Conservation (phyloP, 1,284 basidiomycete genomes). For the Violaceomyces palustris region DNA sequence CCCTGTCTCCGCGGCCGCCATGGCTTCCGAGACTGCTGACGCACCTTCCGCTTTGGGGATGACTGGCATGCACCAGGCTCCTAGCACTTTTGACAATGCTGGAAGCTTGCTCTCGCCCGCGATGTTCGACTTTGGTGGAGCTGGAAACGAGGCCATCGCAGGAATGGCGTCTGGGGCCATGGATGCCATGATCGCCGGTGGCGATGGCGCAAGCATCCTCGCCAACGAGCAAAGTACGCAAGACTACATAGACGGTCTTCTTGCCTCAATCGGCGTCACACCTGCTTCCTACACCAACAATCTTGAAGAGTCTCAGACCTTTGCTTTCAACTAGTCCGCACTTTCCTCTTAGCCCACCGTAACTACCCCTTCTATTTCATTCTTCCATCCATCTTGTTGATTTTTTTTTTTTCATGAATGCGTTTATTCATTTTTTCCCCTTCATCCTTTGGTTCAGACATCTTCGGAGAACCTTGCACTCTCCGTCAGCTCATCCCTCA, state of each 20-base stretch:
- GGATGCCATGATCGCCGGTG: background rate
- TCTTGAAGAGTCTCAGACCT: no score
- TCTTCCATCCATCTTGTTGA: no score
- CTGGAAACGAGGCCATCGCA: conserved; percentile 1
- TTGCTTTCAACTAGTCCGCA: no score
- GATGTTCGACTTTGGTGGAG: background rate
- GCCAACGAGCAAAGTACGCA: conserved; percentile 20
- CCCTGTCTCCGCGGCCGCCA: conserved; percentile 4
- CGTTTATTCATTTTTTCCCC: no score
- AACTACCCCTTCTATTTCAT: no score
- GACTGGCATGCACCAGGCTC: conserved; percentile 6
- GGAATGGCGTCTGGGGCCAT: conserved; percentile 7
- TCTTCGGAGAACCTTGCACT: no score
- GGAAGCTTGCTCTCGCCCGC: conserved; percentile 8
- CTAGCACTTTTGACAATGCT: conserved; percentile 7
- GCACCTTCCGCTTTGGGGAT: conserved; percentile 17
- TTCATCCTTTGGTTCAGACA: no score
- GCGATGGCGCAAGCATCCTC: conserved; percentile 4
- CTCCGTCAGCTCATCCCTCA: no score
- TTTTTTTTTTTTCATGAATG: no score
- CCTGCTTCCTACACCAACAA: no score
- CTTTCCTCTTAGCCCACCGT: no score
- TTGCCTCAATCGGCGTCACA: conserved; percentile 33
- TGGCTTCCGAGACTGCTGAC: conserved; percentile 3
- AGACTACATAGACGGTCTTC: conserved; percentile 22